A percentile compares a stretch with the other conserved stretches of the same genome.
These are phyloP conservation scores for Rosa lucieae DNA, from an alignment of 306 rosid genomes.

Conservation along the genomic window DNA sequence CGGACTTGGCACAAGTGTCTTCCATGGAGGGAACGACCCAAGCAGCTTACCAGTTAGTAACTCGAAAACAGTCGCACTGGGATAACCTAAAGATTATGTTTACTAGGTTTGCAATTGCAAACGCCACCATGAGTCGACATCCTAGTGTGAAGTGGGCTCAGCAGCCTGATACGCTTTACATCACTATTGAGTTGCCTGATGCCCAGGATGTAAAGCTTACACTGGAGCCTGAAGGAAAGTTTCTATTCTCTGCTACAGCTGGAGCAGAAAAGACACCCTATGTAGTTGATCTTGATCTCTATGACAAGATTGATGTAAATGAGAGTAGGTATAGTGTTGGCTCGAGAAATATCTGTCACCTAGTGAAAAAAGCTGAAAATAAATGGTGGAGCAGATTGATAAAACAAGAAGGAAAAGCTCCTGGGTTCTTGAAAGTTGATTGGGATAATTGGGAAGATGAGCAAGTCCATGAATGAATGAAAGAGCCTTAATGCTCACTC, in stretches of 20 bases:
- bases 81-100: neutral
- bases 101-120: neutral
- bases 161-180: constrained; percentile 49
- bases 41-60: neutral
- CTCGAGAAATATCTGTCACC: constrained; percentile 53
- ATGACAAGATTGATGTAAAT: constrained; percentile 55
- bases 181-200: constrained; percentile 68
- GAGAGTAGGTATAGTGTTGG: constrained; percentile 56
- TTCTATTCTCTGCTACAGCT: constrained; percentile 58
- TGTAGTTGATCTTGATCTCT: constrained; percentile 60
- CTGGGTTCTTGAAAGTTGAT: constrained; percentile 63
- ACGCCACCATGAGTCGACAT: constrained; percentile 48
- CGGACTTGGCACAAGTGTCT: neutral
- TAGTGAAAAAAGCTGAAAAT: constrained; percentile 51
- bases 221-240: constrained; percentile 29
- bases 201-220: constrained; percentile 62
- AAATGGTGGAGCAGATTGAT: constrained; percentile 70
- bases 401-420: constrained; percentile 61
- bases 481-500: too few relatives aligned
- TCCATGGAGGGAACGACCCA: neutral
- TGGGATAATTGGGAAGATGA: constrained; percentile 41
- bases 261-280: constrained; percentile 47
- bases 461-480: too few relatives aligned
- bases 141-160: constrained; percentile 82
- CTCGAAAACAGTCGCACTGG: neutral